A percentile compares a stretch with the other conserved stretches of the same genome.
Conservation (phyloP, 805 yeast species). For the Candida hispaniensis region DNA sequence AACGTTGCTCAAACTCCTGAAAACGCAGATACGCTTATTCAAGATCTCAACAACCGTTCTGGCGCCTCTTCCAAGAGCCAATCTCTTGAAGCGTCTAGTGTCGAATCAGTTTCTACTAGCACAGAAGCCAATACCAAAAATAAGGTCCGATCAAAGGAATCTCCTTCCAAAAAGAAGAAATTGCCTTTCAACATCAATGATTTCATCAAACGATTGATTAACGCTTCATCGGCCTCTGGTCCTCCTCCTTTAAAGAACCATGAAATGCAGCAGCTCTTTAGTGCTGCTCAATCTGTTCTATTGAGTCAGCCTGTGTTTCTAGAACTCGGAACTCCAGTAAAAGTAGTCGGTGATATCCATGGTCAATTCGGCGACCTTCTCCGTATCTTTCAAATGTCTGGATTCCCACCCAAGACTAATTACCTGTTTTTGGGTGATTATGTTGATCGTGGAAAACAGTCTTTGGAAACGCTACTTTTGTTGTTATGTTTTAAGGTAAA, state of each 20-base stretch:
- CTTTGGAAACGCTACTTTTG: slow-evolving; percentile 75
- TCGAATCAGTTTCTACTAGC: no score
- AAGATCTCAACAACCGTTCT: no score
- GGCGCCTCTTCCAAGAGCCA: no score
- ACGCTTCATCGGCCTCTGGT: slow-evolving; percentile 37
- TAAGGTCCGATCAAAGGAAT: no score
- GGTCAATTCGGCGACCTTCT: slow-evolving; percentile 86
- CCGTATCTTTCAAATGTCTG: slow-evolving; percentile 80
- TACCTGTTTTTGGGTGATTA: slow-evolving; percentile 87
- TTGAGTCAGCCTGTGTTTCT: slow-evolving; percentile 77
- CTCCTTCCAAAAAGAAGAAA: slow-evolving; percentile 8
- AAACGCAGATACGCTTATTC: no score
- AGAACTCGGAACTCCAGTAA: slow-evolving; percentile 77
- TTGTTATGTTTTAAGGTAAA: slow-evolving; percentile 81
- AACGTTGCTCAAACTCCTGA: slow-evolving; percentile 10
- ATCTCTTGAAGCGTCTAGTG: no score
- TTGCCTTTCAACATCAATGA: slow-evolving; percentile 50
- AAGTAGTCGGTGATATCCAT: slow-evolving; percentile 84
- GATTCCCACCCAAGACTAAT: slow-evolving; percentile 86
- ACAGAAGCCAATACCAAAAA: no score
- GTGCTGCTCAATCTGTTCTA: slow-evolving; percentile 72
- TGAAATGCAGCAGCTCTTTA: slow-evolving; percentile 72
- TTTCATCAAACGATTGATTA: slow-evolving; percentile 69
- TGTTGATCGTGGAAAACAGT: slow-evolving; percentile 92
- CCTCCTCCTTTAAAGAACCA: slow-evolving; percentile 44